These are phyloP conservation scores for Pleurotus djamor DNA, from an alignment of 768 basidiomycete genomes.

Conservation along the genomic window DNA sequence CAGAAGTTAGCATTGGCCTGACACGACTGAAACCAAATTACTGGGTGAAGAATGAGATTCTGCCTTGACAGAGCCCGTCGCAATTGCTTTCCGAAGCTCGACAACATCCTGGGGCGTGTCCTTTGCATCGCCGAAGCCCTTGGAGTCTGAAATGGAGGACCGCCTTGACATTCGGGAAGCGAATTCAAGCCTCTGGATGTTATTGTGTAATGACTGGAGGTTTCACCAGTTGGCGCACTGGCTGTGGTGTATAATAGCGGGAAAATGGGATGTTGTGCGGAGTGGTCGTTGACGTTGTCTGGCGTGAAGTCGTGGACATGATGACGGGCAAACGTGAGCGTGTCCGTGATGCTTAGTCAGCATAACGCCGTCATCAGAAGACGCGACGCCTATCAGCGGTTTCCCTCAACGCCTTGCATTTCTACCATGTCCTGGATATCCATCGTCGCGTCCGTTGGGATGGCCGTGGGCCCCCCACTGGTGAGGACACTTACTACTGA, in stretches of 20 bases:
- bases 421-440: conserved; percentile 55
- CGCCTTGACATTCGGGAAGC: not conserved
- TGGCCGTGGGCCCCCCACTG: conserved; percentile 83
- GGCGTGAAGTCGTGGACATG: not conserved
- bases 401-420: not conserved
- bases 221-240: too few relatives aligned
- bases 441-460: conserved; percentile 66
- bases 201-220: too few relatives aligned
- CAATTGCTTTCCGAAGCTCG: conserved; percentile 47
- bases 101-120: conserved; percentile 33
- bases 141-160: too few relatives aligned
- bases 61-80: conserved; percentile 25
- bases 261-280: too few relatives aligned
- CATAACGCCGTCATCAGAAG: not conserved
- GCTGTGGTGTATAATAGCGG: too few relatives aligned
- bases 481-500: conserved; percentile 21
- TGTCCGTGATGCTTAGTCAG: not conserved
- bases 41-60: conserved; percentile 21
- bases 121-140: conserved; percentile 14
- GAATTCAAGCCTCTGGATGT: not conserved
- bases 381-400: not conserved
- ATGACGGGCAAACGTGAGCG: not conserved
- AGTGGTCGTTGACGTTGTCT: not conserved
- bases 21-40: conserved; percentile 12
- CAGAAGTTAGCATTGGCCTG: not conserved